phyloP scores from a whole-genome alignment of 2,329 filamentous ascomycete species.

The Colletotrichum eremochloae region DNA sequence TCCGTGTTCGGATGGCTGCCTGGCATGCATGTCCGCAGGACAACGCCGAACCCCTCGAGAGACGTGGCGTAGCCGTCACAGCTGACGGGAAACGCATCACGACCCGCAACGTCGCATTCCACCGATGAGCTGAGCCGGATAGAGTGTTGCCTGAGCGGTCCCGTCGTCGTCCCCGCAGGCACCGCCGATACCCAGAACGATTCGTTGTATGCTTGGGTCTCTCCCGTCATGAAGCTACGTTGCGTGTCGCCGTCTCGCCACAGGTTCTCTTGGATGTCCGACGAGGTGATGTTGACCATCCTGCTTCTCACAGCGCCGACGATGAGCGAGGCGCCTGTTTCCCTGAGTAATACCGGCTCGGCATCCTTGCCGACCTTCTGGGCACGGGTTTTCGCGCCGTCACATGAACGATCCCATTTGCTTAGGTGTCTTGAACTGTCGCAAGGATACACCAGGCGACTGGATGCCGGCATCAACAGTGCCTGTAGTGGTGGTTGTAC shows the following conservation, averaged over 20 bases:
- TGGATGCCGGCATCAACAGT: constrained; percentile 30
- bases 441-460: constrained; percentile 32
- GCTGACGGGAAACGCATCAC: constrained; percentile 28
- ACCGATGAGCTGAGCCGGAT: constrained; percentile 37
- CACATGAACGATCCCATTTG: constrained; percentile 34
- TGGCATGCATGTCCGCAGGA: constrained; percentile 34
- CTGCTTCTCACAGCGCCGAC: constrained; percentile 17
- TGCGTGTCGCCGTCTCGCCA: constrained; percentile 35
- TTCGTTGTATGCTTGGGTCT: constrained; percentile 28
- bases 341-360: constrained; percentile 28
- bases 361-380: constrained; percentile 33
- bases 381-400: constrained; percentile 3
- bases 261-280: constrained; percentile 35
- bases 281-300: constrained; percentile 31
- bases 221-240: constrained; percentile 28
- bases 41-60: constrained; percentile 33
- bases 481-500: constrained; percentile 36
- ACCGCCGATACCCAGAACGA: constrained; percentile 40
- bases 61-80: constrained; percentile 34
- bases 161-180: constrained; percentile 31
- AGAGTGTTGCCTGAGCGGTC: constrained; percentile 38
- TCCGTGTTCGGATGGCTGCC: not conserved
- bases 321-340: constrained; percentile 13
- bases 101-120: constrained; percentile 15
- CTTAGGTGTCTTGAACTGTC: constrained; percentile 19